phyloP scores from a whole-genome alignment of 1,284 basidiomycete genomes.

The Inonotus obliquus region DNA sequence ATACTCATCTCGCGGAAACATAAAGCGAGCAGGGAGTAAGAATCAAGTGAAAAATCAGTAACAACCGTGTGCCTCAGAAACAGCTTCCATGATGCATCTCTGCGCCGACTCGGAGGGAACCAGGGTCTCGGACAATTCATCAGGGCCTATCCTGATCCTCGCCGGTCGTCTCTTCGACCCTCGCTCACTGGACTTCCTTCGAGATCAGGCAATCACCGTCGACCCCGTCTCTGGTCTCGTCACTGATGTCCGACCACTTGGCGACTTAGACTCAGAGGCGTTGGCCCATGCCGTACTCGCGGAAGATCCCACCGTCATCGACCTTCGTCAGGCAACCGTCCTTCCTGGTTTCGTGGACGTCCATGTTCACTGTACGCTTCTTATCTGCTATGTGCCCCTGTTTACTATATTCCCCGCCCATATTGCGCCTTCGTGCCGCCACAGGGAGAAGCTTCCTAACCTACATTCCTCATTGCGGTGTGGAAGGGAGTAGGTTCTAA shows the following conservation, averaged over 20 bases:
- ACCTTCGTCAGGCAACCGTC: slow-evolving; percentile 48
- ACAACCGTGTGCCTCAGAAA: background rate
- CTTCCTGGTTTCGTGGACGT: slow-evolving; percentile 64
- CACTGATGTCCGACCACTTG: slow-evolving; percentile 25
- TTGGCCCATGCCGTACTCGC: slow-evolving; percentile 12
- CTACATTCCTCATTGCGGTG: background rate
- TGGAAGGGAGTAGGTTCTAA: background rate
- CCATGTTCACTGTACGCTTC: slow-evolving; percentile 56
- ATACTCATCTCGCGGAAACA: background rate
- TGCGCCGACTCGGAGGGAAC: background rate
- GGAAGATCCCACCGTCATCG: slow-evolving; percentile 29
- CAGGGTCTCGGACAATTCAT: background rate
- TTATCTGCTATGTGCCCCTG: background rate
- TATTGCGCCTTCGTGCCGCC: background rate
- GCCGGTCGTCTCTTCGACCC: slow-evolving; percentile 43
- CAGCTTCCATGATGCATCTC: background rate
- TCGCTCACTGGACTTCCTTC: slow-evolving; percentile 29
- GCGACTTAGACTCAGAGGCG: slow-evolving; percentile 6
- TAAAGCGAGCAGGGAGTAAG: background rate
- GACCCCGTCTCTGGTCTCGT: slow-evolving; percentile 34
- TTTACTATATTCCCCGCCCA: background rate
- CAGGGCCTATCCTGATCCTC: slow-evolving; percentile 27
- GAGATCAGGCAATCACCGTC: slow-evolving; percentile 39
- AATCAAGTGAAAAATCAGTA: background rate
- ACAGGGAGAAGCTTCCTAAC: background rate